These are phyloP conservation scores for Talaromyces islandicus DNA, from an alignment of 2,329 filamentous ascomycete species.

Conservation along the genomic window DNA sequence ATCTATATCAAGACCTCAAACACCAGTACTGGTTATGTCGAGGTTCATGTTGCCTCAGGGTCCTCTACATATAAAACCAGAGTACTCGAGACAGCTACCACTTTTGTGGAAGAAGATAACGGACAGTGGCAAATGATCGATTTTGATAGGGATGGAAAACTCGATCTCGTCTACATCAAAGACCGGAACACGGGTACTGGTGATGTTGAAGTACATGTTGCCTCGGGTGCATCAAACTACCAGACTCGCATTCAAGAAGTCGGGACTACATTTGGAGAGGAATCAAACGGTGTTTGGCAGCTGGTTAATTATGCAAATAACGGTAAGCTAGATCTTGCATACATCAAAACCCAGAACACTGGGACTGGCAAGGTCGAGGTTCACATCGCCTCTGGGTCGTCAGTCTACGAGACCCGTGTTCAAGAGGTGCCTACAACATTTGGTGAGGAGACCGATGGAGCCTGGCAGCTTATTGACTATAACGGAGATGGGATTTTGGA, in stretches of 20 bases:
- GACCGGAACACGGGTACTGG: constrained; percentile 12
- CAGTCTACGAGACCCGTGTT: constrained; percentile 43
- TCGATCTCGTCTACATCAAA: constrained; percentile 14
- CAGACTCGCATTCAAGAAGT: constrained; percentile 11
- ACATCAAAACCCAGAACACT: constrained; percentile 8
- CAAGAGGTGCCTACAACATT: constrained; percentile 54
- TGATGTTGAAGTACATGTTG: constrained; percentile 13
- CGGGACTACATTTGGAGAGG: constrained; percentile 7
- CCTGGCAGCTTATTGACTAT: constrained; percentile 13
- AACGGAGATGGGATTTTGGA: constrained; percentile 10
- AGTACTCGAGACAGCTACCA: constrained; percentile 62
- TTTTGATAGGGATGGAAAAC: constrained; percentile 12
- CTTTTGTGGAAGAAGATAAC: constrained; percentile 31
- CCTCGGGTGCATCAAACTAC: constrained; percentile 13
- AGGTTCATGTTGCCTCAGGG: constrained; percentile 13
- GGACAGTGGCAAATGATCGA: constrained; percentile 13
- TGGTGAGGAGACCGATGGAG: constrained; percentile 5
- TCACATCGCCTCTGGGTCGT: constrained; percentile 7
- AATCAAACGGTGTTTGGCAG: constrained; percentile 8
- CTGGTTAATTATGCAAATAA: neutral
- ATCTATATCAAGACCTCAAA: constrained; percentile 14
- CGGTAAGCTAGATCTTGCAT: constrained; percentile 2
- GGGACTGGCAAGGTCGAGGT: constrained; percentile 7
- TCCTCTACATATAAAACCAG: constrained; percentile 36
- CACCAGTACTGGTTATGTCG: constrained; percentile 12